Base-by-base conservation (phyloP, 805 yeast species). In the Zygosaccharomyces lentus region DNA sequence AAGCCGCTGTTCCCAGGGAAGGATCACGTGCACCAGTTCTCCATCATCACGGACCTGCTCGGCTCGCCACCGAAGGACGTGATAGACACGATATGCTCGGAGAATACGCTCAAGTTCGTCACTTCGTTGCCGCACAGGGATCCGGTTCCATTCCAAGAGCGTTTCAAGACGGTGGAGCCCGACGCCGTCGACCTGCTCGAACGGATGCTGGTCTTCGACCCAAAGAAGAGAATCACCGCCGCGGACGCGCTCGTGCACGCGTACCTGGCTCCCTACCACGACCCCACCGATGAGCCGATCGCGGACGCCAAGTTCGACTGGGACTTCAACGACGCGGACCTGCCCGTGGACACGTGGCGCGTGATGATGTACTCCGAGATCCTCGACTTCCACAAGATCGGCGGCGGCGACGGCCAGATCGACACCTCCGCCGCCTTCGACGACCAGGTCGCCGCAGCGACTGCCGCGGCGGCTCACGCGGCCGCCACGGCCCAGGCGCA, bases 361-460 rank as follows among this genome's bases (percentile, higher is more conserved):
- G 96, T 89, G 15, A 91, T 93, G 98, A 91, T 93, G 96, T 93
- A 93, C 70, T 84, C 95, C 43, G 99, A 91, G 69, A 93, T 91
- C 51, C 74, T 93, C 55, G 97, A 91, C 65, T 91, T 89, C 77
- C 98, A 91, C 68, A 95, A 89, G 66, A 87, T 86, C 48, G 90
- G 82, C 35, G 84, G 73, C 32, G 57, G 57, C 19, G 57, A 61
- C 39, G 64, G 66, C 8, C 66, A 59, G 45, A 64, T 64, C 36
- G 66, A 63, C 52, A 62, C 66, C 1, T 57, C 52, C 24, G 67
- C 68, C 2, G 60, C 65, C 16, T 64, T 64, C 37, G 68, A 64
- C 37, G 68, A 63, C 40, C 68, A 64, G 52, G 68, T 64, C 1
- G 67, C 66, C 3, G 68, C 67, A 17, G 67, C 68, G 2, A 62